Percentiles rank a stretch among this genome's conserved stretches.
Conservation (phyloP, 257 asterid species). For the Solanum megistacrolobum region DNA sequence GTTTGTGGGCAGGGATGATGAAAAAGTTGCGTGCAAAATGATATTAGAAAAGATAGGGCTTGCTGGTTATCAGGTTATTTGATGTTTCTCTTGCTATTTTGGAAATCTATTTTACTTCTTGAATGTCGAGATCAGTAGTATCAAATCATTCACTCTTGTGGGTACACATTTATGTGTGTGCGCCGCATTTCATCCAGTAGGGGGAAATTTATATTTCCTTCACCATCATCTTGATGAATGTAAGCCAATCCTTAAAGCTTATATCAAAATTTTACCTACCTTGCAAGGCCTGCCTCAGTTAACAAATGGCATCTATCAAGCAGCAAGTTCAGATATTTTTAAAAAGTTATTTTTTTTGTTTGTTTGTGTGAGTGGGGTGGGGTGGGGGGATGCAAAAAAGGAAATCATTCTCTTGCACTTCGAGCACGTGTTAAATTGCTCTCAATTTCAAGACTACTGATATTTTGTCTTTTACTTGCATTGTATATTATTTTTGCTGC, state of each 20-base stretch:
- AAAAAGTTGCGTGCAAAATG: conserved; percentile 66
- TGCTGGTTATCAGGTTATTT: conserved; percentile 84
- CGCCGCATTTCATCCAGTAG: not conserved
- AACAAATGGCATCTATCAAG: not conserved
- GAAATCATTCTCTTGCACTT: not conserved
- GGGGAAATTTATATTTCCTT: not conserved
- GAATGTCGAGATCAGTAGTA: not conserved
- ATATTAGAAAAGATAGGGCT: conserved; percentile 74
- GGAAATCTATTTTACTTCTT: not conserved
- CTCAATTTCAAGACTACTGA: not conserved
- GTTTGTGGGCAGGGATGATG: conserved; percentile 40
- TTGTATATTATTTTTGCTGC: not conserved
- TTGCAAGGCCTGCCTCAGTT: not conserved
- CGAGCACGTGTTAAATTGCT: not conserved
- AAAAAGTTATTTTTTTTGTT: not conserved
- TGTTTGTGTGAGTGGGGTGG: not conserved
- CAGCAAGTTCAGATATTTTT: not conserved
- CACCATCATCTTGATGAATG: not conserved
- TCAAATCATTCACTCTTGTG: not conserved
- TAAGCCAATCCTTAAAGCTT: not conserved
- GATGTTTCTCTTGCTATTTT: not conserved
- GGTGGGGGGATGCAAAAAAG: not conserved
- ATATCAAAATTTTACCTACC: not conserved
- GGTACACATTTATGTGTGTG: not conserved
- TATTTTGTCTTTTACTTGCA: not conserved